Percentiles rank a stretch among this genome's conserved stretches.
These are phyloP conservation scores for Mortierella hygrophila DNA, from an alignment of 192 early-diverging fungal genomes.

Conservation along the genomic window DNA sequence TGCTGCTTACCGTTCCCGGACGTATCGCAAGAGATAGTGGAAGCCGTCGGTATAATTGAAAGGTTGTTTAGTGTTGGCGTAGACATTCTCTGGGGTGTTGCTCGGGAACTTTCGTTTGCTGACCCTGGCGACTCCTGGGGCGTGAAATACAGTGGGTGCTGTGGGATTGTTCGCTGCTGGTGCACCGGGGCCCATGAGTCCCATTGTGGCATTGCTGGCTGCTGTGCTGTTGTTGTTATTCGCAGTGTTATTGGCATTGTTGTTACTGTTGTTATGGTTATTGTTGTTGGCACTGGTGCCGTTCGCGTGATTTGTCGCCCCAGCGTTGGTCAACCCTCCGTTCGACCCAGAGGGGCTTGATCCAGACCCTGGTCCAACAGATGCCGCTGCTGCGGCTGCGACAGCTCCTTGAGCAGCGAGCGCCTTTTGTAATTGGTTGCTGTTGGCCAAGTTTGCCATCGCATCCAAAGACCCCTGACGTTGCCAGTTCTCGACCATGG, in stretches of 20 bases:
- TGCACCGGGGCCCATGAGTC: not conserved
- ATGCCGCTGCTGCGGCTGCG: constrained; percentile 16
- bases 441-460: constrained; percentile 48
- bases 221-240: not conserved
- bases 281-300: constrained; percentile 7
- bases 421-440: constrained; percentile 57
- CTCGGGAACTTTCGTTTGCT: constrained; percentile 58
- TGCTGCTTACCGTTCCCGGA: constrained; percentile 72
- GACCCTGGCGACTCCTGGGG: constrained; percentile 30
- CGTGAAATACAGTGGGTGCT: constrained; percentile 15
- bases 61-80: constrained; percentile 82
- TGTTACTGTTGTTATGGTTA: constrained; percentile 10
- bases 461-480: constrained; percentile 42
- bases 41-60: constrained; percentile 95
- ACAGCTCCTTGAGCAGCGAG: constrained; percentile 28
- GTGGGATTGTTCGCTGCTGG: constrained; percentile 1
- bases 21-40: constrained; percentile 89
- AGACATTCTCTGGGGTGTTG: constrained; percentile 77
- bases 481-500: constrained; percentile 55
- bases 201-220: not conserved
- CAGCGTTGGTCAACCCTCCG: not conserved
- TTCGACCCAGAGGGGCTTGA: not conserved
- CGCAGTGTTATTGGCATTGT: not conserved
- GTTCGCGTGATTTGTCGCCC: constrained; percentile 9
- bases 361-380: constrained; percentile 3